Conservation (phyloP, 2,329 filamentous ascomycete species). For the Alternaria ventricosa region DNA sequence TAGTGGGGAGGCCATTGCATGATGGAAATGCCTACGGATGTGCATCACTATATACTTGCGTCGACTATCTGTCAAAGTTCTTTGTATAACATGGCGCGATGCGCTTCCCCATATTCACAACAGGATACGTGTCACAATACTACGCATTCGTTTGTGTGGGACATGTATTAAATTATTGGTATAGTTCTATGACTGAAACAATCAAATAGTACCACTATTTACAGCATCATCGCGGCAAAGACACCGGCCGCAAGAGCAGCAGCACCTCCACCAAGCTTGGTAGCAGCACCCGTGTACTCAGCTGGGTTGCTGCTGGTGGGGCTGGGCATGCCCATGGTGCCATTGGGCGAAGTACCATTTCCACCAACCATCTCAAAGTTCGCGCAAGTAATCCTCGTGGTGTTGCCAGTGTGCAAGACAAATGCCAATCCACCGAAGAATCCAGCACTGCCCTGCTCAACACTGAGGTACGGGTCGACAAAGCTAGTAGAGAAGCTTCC, state of each 20-base stretch:
- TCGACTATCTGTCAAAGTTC: neutral
- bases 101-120: neutral
- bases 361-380: constrained; percentile 52
- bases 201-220: neutral
- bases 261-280: constrained; percentile 10
- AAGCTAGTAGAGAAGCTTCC: constrained; percentile 45
- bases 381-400: constrained; percentile 60
- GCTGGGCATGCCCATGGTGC: constrained; percentile 1
- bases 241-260: constrained; percentile 15
- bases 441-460: constrained; percentile 45
- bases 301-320: constrained; percentile 15
- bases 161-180: neutral
- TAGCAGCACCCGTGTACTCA: constrained; percentile 24
- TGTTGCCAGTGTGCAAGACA: constrained; percentile 60
- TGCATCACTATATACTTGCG: neutral
- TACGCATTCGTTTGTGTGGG: neutral
- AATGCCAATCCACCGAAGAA: constrained; percentile 61
- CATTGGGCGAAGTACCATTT: constrained; percentile 12
- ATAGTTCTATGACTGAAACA: neutral
- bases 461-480: constrained; percentile 58
- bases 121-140: neutral
- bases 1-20: neutral
- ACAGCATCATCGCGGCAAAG: constrained; percentile 18
- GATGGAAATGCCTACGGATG: neutral
- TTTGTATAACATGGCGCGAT: neutral